Evolutionary conservation across 2,329 filamentous ascomycete species (phyloP).

Genomic region (Aspergillus arachidicola): DNA sequence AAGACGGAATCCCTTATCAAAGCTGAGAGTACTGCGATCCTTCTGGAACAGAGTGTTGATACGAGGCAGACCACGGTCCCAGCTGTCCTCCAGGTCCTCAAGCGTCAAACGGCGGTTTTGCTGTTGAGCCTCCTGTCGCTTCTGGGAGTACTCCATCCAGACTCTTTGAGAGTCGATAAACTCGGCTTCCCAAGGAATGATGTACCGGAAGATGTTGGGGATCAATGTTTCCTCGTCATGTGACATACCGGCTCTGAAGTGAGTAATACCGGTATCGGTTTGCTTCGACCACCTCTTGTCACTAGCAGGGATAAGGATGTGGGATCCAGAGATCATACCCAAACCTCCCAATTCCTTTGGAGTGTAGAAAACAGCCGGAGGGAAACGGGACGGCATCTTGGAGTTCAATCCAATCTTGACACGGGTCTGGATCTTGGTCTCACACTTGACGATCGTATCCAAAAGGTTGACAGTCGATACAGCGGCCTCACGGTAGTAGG

Average conservation of each 20-base stretch:
- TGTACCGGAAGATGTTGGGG: constrained; percentile 98
- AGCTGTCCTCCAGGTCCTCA: constrained; percentile 96
- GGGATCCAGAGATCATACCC: constrained; percentile 98
- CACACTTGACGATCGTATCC: constrained; percentile 98
- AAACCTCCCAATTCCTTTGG: constrained; percentile 96
- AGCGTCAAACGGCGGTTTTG: constrained; percentile 93
- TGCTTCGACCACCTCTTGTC: constrained; percentile 99
- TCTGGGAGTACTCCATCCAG: constrained; percentile 99
- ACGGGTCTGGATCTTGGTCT: constrained; percentile 98
- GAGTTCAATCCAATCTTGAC: constrained; percentile 99
- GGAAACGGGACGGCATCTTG: constrained; percentile 99
- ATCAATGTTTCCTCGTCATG: constrained; percentile 98
- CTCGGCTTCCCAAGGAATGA: constrained; percentile 98
- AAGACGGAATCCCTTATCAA: constrained; percentile 97
- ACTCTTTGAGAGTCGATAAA: constrained; percentile 99
- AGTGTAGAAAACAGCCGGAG: constrained; percentile 97
- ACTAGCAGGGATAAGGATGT: constrained; percentile 94
- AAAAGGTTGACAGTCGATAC: constrained; percentile 92
- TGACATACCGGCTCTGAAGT: constrained; percentile 96
- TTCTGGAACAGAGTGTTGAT: constrained; percentile 99
- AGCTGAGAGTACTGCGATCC: constrained; percentile 92
- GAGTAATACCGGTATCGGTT: constrained; percentile 94
- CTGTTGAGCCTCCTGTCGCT: constrained; percentile 93
- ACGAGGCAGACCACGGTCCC: constrained; percentile 94
- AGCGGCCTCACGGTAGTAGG: constrained; percentile 96